Base-by-base conservation (phyloP, 2,329 filamentous ascomycete genomes). In the Hypoxylon rubiginosum region DNA sequence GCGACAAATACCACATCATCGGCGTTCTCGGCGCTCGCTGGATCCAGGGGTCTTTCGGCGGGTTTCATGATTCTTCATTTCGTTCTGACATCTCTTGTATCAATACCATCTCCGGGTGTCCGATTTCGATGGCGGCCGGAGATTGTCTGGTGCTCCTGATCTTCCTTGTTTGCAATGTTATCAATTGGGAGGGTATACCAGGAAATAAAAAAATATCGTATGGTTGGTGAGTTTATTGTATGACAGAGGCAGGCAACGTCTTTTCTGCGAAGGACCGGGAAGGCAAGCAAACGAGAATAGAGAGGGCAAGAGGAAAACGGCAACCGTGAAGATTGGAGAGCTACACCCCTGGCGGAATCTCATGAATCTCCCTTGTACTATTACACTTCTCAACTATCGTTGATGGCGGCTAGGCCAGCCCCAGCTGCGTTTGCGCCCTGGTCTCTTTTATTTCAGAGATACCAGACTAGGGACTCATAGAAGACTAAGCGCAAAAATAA, bases 301-400 rank as follows among this genome's bases (percentile, higher is more conserved):
- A 45, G 26, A 26, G 54, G 48, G 64, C 39, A 51, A 60, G 49
- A 15, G 48, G 53, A 58, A 59, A 43, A 60, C 19, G 30, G 26
- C 26, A 66, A 21, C 34, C 34, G 36, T 48, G 32, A 58, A 66
- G 67, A 69, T 62, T 71, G 69, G 58, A 63, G 57, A 65, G 26
- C 34, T 34, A 26, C 9, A 48, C 13, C 32, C 51, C 26, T 21
- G 58, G 62, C 64, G 71, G 64, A 68, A 21, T 56, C 43, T 68
- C 30, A 65, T 34, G 58, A 64, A 49, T 63, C 28, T 60, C 13
- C 15, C 55, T 36, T 73, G 71, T 73, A 74, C 55, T 62, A 74
- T 63, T 75, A 73, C 45, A 45, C 57, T 75, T 75, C 72, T 70
- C 62, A 67, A 75, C 74, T 72, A 64, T 75, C 74, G 63, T 72